Evolutionary conservation across 2,329 filamentous ascomycete genomes (phyloP).

Genomic region (Penicillium sp.): DNA sequence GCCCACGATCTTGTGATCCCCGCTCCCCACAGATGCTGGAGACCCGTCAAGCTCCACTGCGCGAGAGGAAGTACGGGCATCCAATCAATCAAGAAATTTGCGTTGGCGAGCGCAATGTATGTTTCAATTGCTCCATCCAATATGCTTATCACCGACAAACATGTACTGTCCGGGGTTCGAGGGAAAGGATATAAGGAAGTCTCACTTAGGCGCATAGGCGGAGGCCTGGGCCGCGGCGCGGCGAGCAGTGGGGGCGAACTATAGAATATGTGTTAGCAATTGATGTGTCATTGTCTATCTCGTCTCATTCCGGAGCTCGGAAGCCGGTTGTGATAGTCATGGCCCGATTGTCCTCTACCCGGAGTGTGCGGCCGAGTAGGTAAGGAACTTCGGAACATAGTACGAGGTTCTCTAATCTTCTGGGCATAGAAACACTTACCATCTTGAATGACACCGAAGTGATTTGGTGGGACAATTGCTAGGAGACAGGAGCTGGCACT

Average conservation of each 20-base stretch:
- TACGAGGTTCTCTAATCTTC: too few relatives aligned
- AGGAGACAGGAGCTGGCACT: conserved; percentile 20
- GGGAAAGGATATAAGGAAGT: conserved; percentile 7
- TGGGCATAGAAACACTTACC: conserved; percentile 23
- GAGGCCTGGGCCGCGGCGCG: conserved; percentile 47
- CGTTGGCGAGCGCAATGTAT: not conserved
- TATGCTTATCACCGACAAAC: not conserved
- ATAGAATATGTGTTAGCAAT: conserved; percentile 20
- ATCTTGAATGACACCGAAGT: conserved; percentile 29
- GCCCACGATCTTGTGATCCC: not conserved
- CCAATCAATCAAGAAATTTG: not conserved
- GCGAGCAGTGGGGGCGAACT: conserved; percentile 37
- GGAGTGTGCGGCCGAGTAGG: not conserved
- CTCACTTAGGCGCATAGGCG: conserved; percentile 59
- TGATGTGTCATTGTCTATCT: not conserved
- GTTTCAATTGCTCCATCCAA: not conserved
- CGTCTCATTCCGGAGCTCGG: conserved; percentile 14
- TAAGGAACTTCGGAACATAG: not conserved
- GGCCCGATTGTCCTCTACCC: conserved; percentile 3
- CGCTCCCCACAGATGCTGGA: not conserved
- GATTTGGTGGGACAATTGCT: conserved; percentile 28
- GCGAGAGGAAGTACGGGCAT: not conserved
- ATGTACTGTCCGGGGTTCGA: not conserved
- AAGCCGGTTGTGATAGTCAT: conserved; percentile 5
- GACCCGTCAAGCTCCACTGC: not conserved